Percentiles rank a stretch among this genome's conserved stretches.
phyloP scores from a whole-genome alignment of 83 land plant genomes.

The Isoetes engelmannii region DNA sequence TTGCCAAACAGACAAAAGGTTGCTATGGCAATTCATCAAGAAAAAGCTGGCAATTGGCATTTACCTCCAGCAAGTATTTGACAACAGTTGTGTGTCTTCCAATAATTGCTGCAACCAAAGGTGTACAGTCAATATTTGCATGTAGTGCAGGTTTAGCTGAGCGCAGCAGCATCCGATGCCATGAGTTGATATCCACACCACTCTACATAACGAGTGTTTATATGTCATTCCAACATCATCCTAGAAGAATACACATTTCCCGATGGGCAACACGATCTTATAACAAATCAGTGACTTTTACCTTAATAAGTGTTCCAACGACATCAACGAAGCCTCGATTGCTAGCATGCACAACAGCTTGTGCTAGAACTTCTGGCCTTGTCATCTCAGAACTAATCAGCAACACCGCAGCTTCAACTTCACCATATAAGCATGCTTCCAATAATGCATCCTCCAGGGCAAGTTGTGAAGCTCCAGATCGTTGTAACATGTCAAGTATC shows the following conservation, averaged over 20 bases:
- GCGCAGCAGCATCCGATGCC: constrained; percentile 45
- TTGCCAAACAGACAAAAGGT: too few relatives aligned
- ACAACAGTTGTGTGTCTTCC: constrained; percentile 61
- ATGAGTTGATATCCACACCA: constrained; percentile 70
- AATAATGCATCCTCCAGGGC: constrained; percentile 80
- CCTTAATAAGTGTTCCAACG: constrained; percentile 39
- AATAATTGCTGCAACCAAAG: constrained; percentile 68
- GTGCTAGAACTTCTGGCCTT: constrained; percentile 48
- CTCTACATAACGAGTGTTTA: constrained; percentile 25
- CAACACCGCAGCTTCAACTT: constrained; percentile 40
- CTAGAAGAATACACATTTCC: too few relatives aligned
- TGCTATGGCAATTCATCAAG: too few relatives aligned
- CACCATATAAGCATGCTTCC: constrained; percentile 53
- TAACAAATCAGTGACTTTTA: constrained; percentile 1
- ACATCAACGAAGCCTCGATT: constrained; percentile 60
- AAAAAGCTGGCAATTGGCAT: neutral
- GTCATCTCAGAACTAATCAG: constrained; percentile 60
- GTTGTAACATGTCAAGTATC: constrained; percentile 41
- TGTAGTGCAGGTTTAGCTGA: constrained; percentile 22
- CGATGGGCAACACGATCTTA: too few relatives aligned
- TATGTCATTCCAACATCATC: too few relatives aligned
- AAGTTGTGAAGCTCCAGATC: constrained; percentile 52
- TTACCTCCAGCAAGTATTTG: constrained; percentile 31
- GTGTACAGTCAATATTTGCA: constrained; percentile 61
- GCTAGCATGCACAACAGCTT: constrained; percentile 59